A percentile compares a stretch with the other conserved stretches of the same genome.
Evolutionary conservation across 2,329 filamentous ascomycete genomes (phyloP).

Genomic region (Tolypocladium album): DNA sequence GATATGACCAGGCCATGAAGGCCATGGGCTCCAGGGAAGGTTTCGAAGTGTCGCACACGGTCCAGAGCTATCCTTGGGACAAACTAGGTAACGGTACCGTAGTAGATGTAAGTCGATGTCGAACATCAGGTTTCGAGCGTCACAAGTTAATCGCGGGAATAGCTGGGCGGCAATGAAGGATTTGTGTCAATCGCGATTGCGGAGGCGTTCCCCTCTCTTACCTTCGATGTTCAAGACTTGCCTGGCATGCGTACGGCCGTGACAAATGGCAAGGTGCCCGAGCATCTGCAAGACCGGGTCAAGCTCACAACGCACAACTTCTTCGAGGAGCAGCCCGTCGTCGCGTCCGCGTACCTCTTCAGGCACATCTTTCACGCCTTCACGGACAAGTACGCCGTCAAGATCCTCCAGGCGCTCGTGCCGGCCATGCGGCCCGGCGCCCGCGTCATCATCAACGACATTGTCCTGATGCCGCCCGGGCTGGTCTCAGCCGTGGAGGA

Average conservation of each 20-base stretch:
- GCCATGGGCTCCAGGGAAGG: constrained; percentile 14
- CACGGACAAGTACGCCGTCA: constrained; percentile 33
- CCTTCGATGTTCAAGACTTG: constrained; percentile 41
- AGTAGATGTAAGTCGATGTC: constrained; percentile 13
- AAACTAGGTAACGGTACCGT: constrained; percentile 12
- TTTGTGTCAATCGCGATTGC: constrained; percentile 12
- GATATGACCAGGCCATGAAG: constrained; percentile 21
- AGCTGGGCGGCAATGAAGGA: constrained; percentile 16
- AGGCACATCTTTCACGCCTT: constrained; percentile 47
- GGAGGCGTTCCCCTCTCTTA: constrained; percentile 10
- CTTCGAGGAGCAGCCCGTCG: constrained; percentile 37
- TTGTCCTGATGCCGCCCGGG: constrained; percentile 22
- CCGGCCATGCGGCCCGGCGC: constrained; percentile 39
- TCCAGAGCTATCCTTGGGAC: constrained; percentile 12
- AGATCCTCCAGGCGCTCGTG: constrained; percentile 32
- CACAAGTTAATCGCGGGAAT: neutral
- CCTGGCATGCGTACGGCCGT: constrained; percentile 25
- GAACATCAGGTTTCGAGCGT: neutral
- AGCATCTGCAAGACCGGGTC: constrained; percentile 21
- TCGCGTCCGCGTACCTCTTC: constrained; percentile 42
- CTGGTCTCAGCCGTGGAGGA: constrained; percentile 22
- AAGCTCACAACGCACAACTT: constrained; percentile 38
- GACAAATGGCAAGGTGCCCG: constrained; percentile 17
- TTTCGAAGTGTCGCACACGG: constrained; percentile 10
- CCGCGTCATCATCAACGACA: constrained; percentile 25